These are phyloP conservation scores for Rhodomyrtus tomentosa DNA, from an alignment of 345 rosid species.

Conservation along the genomic window DNA sequence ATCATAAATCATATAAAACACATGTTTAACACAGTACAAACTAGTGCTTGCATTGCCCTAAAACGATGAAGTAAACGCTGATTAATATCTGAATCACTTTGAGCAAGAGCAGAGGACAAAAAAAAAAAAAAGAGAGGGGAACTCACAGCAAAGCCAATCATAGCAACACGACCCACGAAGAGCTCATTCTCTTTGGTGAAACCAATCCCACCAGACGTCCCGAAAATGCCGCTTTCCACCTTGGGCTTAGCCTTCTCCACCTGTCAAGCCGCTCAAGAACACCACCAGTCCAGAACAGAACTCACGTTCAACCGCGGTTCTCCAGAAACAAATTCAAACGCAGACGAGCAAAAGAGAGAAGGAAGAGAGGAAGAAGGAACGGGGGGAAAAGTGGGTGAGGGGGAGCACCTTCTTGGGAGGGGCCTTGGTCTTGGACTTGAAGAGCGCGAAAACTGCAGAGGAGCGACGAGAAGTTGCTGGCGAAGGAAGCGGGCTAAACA, in stretches of 20 bases:
- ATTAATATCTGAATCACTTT: background rate
- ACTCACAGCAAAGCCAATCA: conserved; percentile 96
- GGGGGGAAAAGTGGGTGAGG: too few relatives aligned
- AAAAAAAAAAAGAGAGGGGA: background rate
- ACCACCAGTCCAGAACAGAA: background rate
- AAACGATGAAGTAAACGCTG: background rate
- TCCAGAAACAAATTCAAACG: background rate
- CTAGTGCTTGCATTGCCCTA: background rate
- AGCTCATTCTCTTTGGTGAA: conserved; percentile 92
- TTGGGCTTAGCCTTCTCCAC: conserved; percentile 25
- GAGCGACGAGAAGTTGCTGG: conserved; percentile 12
- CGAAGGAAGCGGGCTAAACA: conserved; percentile 18
- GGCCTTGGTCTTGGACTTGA: conserved; percentile 83
- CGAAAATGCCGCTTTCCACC: conserved; percentile 86
- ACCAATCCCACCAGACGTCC: conserved; percentile 96
- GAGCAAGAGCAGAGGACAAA: background rate
- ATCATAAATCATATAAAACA: background rate
- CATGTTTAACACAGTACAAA: background rate
- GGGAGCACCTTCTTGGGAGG: conserved; percentile 47
- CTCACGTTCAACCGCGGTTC: background rate
- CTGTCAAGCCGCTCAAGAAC: background rate
- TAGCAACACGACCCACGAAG: conserved; percentile 98
- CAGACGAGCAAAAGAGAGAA: background rate
- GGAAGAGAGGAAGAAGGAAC: background rate
- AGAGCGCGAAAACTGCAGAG: conserved; percentile 50